Evolutionary conservation across 2,329 filamentous ascomycete species (phyloP), one percentile per base, ranked within the genome.

Genomic region (Hypocrella siamensis): DNA sequence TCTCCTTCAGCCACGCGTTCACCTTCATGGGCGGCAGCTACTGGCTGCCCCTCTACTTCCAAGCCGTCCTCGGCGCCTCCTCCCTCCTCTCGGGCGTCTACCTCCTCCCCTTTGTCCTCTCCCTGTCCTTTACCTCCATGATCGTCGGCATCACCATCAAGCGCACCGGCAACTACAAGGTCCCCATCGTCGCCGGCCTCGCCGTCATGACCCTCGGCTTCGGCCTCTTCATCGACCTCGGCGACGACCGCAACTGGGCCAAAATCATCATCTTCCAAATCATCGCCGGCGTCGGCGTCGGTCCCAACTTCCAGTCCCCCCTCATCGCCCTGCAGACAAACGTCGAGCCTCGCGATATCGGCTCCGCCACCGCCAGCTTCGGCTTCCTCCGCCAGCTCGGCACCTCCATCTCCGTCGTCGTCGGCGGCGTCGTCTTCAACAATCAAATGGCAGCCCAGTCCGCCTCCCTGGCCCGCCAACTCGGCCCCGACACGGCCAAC

Each of bases 11-110:
- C 38, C 82, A 93, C 50, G 77, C 77, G 28, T 69, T 77, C 42
- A 73, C 79, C 40, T 88, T 88, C 60, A 84, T 88, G 46, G 70
- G 77, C 1, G 73, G 70, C 19, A 73, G 70, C 38, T 92, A 88
- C 61, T 92, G 80, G 57, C 63, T 92, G 4, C 83, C 83, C 0
- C 65, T 93, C 3, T 93, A 92, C 60, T 88, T 85, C 55, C 83
- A 92, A 54, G 69, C 76, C 31, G 74, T 81, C 31, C 63, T 82
- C 27, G 67, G 78, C 31, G 72, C 72, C 3, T 64, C 67, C 0
- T 77, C 82, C 0, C 67, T 86, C 22, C 57, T 79, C 19, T 80
- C 75, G 1, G 83, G 83, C 31, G 72, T 86, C 30, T 83, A 83
- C 46, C 52, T 84, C 12, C 62, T 90, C 11, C 77, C 82, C 0